A percentile compares a stretch with the other conserved stretches of the same genome.
Evolutionary conservation across 2,329 filamentous ascomycete species (phyloP).

Genomic region (Triangularia verruculosa): DNA sequence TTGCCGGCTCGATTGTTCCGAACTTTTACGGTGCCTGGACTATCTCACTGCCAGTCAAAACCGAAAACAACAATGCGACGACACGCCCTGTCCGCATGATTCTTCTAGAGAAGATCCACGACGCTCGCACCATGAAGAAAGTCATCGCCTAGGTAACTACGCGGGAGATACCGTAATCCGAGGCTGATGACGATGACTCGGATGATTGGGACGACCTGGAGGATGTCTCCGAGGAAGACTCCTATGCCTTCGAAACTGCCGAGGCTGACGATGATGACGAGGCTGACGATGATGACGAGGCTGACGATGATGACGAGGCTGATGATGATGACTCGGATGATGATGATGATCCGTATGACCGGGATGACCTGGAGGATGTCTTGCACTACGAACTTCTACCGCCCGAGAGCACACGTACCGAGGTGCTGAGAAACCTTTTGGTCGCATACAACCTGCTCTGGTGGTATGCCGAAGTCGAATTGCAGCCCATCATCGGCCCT

Average conservation of each 20-base stretch:
- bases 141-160: background rate
- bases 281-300: too few species aligned
- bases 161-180: background rate
- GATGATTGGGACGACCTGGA: too few species aligned
- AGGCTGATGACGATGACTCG: too few species aligned
- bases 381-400: too few species aligned
- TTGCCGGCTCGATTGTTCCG: background rate
- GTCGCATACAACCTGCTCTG: conserved; percentile 30
- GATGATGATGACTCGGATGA: too few species aligned
- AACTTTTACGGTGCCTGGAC: background rate
- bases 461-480: conserved; percentile 19
- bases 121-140: background rate
- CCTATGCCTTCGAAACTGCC: too few species aligned
- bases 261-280: too few species aligned
- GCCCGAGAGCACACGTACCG: background rate
- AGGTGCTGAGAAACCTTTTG: background rate
- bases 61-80: background rate
- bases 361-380: too few species aligned
- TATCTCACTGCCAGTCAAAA: background rate
- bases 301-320: too few species aligned
- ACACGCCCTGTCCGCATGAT: background rate
- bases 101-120: background rate
- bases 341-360: too few species aligned
- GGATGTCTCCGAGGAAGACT: background rate
- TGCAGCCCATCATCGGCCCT: background rate